A percentile compares a stretch with the other conserved stretches of the same genome.
phyloP scores from a whole-genome alignment of 2,329 filamentous ascomycete genomes.

The Fusarium longipes region DNA sequence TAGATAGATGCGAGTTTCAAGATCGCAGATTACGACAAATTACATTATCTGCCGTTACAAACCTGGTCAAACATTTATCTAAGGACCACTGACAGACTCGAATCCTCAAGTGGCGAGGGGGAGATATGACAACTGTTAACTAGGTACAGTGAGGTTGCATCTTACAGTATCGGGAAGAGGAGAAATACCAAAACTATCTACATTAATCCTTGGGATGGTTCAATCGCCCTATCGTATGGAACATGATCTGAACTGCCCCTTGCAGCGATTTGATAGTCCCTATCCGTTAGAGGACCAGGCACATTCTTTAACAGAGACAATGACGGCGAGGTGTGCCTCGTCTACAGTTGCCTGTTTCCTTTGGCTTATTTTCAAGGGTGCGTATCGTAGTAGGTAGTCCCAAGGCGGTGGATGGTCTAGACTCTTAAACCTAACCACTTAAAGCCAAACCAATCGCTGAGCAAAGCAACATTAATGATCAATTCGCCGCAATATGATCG shows the following conservation, averaged over 20 bases:
- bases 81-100: too few relatives aligned
- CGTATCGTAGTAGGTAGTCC: background rate
- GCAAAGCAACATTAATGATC: background rate
- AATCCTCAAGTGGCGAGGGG: background rate
- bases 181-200: background rate
- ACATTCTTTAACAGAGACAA: background rate
- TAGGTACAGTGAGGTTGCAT: too few relatives aligned
- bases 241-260: background rate
- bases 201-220: background rate
- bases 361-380: background rate
- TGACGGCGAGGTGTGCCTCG: background rate
- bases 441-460: background rate
- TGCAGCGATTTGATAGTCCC: background rate
- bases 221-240: background rate
- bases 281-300: background rate
- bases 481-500: background rate
- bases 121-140: too few relatives aligned
- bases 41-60: background rate
- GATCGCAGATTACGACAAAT: background rate
- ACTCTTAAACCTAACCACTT: background rate
- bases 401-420: background rate
- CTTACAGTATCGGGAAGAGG: background rate
- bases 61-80: background rate
- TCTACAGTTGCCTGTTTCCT: conserved; percentile 18
- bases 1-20: background rate